A percentile compares a stretch with the other conserved stretches of the same genome.
Conservation (phyloP, 2,329 filamentous ascomycete species). For the Arthrobotrys entomopaga region DNA sequence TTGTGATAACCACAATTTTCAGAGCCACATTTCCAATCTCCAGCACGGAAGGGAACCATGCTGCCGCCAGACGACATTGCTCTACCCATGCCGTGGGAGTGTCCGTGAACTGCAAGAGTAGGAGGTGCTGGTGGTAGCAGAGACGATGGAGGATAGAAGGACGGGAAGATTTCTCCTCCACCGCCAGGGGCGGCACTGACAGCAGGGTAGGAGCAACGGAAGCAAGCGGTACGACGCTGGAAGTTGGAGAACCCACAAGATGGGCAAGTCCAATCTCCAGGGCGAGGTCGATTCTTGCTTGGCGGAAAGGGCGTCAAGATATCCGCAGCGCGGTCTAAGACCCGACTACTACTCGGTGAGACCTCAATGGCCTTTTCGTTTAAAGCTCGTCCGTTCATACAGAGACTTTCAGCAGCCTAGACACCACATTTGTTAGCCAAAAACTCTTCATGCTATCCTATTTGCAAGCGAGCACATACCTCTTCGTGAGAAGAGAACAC, state of each 20-base stretch:
- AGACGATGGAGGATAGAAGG: constrained; percentile 73
- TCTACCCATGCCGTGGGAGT: constrained; percentile 63
- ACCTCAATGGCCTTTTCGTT: constrained; percentile 99
- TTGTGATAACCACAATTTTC: constrained; percentile 99
- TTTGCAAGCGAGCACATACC: constrained; percentile 66
- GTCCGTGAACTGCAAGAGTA: constrained; percentile 65
- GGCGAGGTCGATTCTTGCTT: constrained; percentile 96
- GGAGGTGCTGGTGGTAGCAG: constrained; percentile 82
- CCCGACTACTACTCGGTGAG: constrained; percentile 94
- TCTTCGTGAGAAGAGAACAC: constrained; percentile 99
- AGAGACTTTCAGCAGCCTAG: constrained; percentile 94
- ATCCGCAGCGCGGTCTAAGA: constrained; percentile 92
- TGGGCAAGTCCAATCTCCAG: constrained; percentile 98
- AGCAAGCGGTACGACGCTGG: constrained; percentile 96
- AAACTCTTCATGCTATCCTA: neutral
- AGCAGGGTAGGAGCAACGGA: constrained; percentile 98
- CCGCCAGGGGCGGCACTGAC: constrained; percentile 75
- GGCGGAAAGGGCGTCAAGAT: constrained; percentile 97
- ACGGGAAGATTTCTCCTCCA: constrained; percentile 75
- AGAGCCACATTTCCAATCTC: constrained; percentile 98
- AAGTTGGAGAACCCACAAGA: constrained; percentile 99
- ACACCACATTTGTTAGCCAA: constrained; percentile 31
- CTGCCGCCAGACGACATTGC: constrained; percentile 63
- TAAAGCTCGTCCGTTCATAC: constrained; percentile 97
- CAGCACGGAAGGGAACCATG: constrained; percentile 91